These are phyloP conservation scores for Fraxinus xanthoxyloides DNA, from an alignment of 305 asterid species.

Conservation along the genomic window DNA sequence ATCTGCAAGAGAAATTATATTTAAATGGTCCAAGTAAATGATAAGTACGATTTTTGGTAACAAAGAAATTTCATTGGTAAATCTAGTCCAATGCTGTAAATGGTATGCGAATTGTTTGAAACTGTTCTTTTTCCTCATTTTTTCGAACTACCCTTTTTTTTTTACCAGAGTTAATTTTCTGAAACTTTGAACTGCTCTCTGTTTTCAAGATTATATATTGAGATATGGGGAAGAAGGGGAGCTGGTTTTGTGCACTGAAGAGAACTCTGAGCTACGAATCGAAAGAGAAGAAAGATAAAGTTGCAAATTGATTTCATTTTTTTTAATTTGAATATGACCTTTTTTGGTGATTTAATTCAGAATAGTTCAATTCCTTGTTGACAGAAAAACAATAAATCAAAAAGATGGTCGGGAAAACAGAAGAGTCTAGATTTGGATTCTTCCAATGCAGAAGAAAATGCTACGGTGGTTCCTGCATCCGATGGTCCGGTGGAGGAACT, in stretches of 20 bases:
- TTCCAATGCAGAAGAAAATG: constrained; percentile 39
- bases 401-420: constrained; percentile 51
- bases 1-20: not conserved
- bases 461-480: constrained; percentile 24
- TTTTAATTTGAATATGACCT: not conserved
- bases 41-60: not conserved
- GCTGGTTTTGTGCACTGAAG: constrained; percentile 59
- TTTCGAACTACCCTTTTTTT: not conserved
- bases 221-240: constrained; percentile 74
- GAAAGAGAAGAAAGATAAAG: constrained; percentile 55
- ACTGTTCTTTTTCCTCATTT: not conserved
- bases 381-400: constrained; percentile 43
- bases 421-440: constrained; percentile 33
- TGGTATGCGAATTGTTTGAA: not conserved
- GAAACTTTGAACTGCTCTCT: not conserved
- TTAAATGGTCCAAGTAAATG: not conserved
- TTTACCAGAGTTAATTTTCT: not conserved
- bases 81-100: not conserved
- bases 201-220: not conserved
- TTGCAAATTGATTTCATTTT: constrained; percentile 15
- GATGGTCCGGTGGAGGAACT: constrained; percentile 39
- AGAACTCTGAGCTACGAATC: constrained; percentile 58
- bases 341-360: not conserved
- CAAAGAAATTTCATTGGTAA: not conserved
- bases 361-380: not conserved